Percentiles rank a stretch among this genome's conserved stretches.
Evolutionary conservation across 192 early-diverging fungal genomes (phyloP).

Genomic region (Funneliformis geosporum): DNA sequence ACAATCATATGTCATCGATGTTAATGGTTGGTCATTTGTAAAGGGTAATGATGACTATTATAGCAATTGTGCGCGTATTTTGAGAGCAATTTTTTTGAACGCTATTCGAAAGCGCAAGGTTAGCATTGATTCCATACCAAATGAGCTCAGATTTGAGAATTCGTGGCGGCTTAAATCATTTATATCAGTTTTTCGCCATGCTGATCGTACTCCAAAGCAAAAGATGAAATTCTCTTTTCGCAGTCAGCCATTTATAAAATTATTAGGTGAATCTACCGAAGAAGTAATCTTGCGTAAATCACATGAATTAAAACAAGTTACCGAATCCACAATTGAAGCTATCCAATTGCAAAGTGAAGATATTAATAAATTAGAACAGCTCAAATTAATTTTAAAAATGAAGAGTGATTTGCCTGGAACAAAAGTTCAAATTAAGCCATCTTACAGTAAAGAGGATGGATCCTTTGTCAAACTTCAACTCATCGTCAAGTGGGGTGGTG

Average conservation of each 20-base stretch:
- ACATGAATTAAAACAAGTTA: conserved; percentile 68
- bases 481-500: conserved; percentile 97
- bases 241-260: conserved; percentile 65
- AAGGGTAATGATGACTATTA: conserved; percentile 96
- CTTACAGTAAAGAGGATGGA: conserved; percentile 58
- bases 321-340: conserved; percentile 58
- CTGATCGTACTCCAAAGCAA: conserved; percentile 96
- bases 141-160: conserved; percentile 68
- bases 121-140: conserved; percentile 51
- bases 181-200: conserved; percentile 90
- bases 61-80: conserved; percentile 74
- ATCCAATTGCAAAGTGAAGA: conserved; percentile 59
- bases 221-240: conserved; percentile 90
- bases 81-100: conserved; percentile 77
- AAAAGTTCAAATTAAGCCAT: conserved; percentile 90
- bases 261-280: conserved; percentile 66
- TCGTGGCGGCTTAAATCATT: conserved; percentile 95
- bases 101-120: conserved; percentile 61
- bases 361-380: conserved; percentile 56
- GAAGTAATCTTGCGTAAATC: conserved; percentile 82
- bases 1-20: conserved; percentile 91
- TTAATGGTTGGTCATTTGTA: conserved; percentile 99
- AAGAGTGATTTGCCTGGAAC: conserved; percentile 84
- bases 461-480: conserved; percentile 76
- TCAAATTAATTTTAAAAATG: conserved; percentile 74